These are phyloP conservation scores for Oehlia diaphana DNA, from an alignment of 192 early-diverging fungal species.

Conservation along the genomic window DNA sequence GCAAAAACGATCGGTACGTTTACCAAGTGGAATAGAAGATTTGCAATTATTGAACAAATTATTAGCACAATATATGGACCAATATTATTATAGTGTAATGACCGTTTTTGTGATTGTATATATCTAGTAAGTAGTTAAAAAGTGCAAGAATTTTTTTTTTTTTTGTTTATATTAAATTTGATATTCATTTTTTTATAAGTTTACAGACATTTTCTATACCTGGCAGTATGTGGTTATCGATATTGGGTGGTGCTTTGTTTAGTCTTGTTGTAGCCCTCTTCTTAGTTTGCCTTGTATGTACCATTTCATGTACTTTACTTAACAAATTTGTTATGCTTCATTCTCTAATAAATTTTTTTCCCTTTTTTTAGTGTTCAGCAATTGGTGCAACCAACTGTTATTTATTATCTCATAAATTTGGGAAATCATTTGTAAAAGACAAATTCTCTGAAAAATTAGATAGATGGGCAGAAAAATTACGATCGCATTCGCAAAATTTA, in stretches of 20 bases:
- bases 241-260: slow-evolving; percentile 58
- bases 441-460: slow-evolving; percentile 31
- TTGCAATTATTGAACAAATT: slow-evolving; percentile 48
- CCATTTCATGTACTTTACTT: not conserved
- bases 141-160: not conserved
- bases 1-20: slow-evolving; percentile 45
- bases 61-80: slow-evolving; percentile 49
- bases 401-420: slow-evolving; percentile 49
- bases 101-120: slow-evolving; percentile 48
- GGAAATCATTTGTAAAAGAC: slow-evolving; percentile 49
- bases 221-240: slow-evolving; percentile 64
- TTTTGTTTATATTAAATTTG: not conserved
- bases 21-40: slow-evolving; percentile 54
- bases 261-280: slow-evolving; percentile 51
- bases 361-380: slow-evolving; percentile 44
- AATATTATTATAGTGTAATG: slow-evolving; percentile 52
- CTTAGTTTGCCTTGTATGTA: slow-evolving; percentile 49
- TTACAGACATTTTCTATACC: slow-evolving; percentile 63
- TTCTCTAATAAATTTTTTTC: not conserved
- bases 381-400: slow-evolving; percentile 56
- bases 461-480: not conserved
- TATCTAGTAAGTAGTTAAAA: slow-evolving; percentile 52
- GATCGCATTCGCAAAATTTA: slow-evolving; percentile 52
- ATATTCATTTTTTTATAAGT: slow-evolving; percentile 31
- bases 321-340: not conserved